A percentile compares a stretch with the other conserved stretches of the same genome.
phyloP scores from a whole-genome alignment of 2,329 filamentous ascomycete genomes.

The Niveomyces coronatus region DNA sequence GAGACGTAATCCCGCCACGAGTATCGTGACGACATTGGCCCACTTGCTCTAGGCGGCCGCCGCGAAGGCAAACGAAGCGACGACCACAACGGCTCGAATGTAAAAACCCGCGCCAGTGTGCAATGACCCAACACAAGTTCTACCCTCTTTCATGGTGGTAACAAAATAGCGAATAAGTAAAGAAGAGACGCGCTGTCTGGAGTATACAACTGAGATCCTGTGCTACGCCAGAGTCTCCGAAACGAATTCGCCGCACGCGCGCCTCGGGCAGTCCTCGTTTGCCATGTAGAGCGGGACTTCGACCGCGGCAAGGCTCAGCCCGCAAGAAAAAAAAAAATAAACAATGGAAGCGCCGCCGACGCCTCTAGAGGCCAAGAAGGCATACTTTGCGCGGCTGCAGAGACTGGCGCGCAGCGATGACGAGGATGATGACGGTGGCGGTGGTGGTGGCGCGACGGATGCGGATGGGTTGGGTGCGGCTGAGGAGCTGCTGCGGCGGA shows the following conservation, averaged over 20 bases:
- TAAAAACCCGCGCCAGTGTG: not conserved
- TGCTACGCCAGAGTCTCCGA: too few relatives aligned
- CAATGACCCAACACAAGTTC: too few relatives aligned
- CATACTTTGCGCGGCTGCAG: conserved; percentile 35
- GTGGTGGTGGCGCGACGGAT: conserved; percentile 8
- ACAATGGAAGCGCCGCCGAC: conserved; percentile 14
- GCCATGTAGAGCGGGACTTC: too few relatives aligned
- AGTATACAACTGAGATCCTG: too few relatives aligned
- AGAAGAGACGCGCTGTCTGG: too few relatives aligned
- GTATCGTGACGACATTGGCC: not conserved
- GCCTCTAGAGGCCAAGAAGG: conserved; percentile 30
- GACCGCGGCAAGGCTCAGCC: too few relatives aligned
- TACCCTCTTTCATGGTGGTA: too few relatives aligned
- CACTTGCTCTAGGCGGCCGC: conserved; percentile 2
- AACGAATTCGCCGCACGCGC: too few relatives aligned
- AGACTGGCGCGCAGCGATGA: conserved; percentile 21
- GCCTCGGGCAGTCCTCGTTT: too few relatives aligned
- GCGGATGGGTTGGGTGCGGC: conserved; percentile 19
- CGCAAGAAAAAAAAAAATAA: not conserved
- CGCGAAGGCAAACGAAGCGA: not conserved
- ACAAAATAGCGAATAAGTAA: too few relatives aligned
- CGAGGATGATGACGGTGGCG: conserved; percentile 12
- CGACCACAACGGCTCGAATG: not conserved
- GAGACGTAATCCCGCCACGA: too few relatives aligned
- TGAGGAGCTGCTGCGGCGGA: conserved; percentile 25